Base-by-base conservation (phyloP, 2,329 filamentous ascomycete species). In the Venturia pyrina region DNA sequence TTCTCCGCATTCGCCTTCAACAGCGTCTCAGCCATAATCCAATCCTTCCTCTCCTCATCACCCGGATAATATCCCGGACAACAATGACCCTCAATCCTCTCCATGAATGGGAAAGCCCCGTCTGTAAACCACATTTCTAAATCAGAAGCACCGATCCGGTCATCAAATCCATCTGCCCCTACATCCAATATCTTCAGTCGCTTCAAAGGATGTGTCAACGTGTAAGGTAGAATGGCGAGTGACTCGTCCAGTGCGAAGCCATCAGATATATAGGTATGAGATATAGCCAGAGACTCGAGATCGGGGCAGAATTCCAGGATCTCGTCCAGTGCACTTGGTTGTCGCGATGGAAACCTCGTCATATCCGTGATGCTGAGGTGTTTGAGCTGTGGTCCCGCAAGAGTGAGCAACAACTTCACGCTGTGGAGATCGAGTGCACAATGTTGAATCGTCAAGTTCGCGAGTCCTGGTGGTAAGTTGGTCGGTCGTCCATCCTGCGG, bases 201-300 rank as follows among this genome's bases (percentile, higher is more conserved):
- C 28, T 37, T 59, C 53, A 59, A 37, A 28, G 53, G 53, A 59
- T 59, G 53, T 8, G 53, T 59, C 53, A 59, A 37, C 8, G 53
- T 59, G 32, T 59, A 59, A 37, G 53, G 17, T 21, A 34, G 15
- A 21, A 59, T 59, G 5, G 19, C 53, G 19, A 19, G 53, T 21
- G 53, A 59, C 53, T 59, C 53, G 32, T 59, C 53, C 28, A 59
- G 28, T 2, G 53, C 53, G 10, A 59, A 59, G 5, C 53, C 53
- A 21, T 59, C 53, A 19, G 53, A 59, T 11, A 82, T 78, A 71
- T 81, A 82, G 67, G 81, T 80, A 11, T 80, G 73, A 28, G 78
- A 76, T 57, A 82, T 72, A 68, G 75, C 78, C 1, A 82, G 75
- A 28, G 68, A 67, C 2, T 70, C 70, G 1, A 82, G 70, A 5